These are phyloP conservation scores for Saccharomycopsis vini DNA, from an alignment of 805 yeast species.

Conservation along the genomic window DNA sequence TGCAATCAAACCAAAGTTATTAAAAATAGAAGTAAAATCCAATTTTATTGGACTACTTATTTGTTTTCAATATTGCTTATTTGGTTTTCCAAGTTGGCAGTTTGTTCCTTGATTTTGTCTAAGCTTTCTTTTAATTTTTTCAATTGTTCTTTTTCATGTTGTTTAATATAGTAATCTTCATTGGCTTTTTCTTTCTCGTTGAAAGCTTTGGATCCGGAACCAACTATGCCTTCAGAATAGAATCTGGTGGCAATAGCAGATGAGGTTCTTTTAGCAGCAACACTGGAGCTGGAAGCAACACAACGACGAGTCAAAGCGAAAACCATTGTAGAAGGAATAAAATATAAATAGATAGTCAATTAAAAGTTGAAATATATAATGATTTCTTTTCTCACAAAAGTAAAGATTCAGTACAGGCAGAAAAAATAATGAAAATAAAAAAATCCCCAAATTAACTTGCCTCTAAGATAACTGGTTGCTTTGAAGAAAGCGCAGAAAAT, in stretches of 20 bases:
- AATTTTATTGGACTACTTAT: background rate
- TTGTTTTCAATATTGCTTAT: constrained; percentile 12
- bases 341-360: too few relatives aligned
- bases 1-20: background rate
- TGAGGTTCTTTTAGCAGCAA: constrained; percentile 1
- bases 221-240: constrained; percentile 16
- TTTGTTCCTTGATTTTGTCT: constrained; percentile 18
- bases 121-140: constrained; percentile 17
- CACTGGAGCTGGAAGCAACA: background rate
- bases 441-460: too few relatives aligned
- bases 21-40: background rate
- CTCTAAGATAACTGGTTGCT: too few relatives aligned
- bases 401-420: too few relatives aligned
- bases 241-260: constrained; percentile 7
- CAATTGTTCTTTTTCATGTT: constrained; percentile 19
- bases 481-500: too few relatives aligned
- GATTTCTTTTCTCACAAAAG: too few relatives aligned
- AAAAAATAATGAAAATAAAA: too few relatives aligned
- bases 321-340: constrained; percentile 15
- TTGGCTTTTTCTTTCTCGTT: constrained; percentile 19
- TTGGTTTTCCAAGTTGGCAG: constrained; percentile 14
- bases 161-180: constrained; percentile 16
- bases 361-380: too few relatives aligned
- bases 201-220: constrained; percentile 18
- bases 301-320: constrained; percentile 14